Conservation (phyloP, 495 filamentous ascomycete species). For the Penicillium desertorum region DNA sequence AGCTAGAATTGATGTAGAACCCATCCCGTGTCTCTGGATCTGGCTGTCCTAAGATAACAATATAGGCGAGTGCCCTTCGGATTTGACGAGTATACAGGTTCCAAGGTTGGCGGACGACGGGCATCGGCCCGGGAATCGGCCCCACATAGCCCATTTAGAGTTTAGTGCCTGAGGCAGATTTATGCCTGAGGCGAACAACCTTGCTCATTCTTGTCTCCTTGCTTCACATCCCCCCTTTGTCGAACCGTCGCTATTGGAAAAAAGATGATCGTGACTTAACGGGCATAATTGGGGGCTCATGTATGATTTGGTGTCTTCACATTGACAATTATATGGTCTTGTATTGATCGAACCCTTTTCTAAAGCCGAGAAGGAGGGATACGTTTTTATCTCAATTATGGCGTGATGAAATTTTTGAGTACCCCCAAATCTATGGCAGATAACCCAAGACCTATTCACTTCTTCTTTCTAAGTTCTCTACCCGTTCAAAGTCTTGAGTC, state of each 20-base stretch:
- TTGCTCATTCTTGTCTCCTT: no score
- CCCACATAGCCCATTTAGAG: no score
- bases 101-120: no score
- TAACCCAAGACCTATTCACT: not conserved
- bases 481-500: not conserved
- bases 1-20: not conserved
- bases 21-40: not conserved
- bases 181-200: no score
- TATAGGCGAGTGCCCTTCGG: no score
- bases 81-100: no score
- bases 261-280: not conserved
- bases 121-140: no score
- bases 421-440: not conserved
- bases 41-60: no score
- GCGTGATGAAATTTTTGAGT: not conserved
- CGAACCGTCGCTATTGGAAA: not conserved
- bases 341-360: not conserved
- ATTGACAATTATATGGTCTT: not conserved
- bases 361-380: not conserved
- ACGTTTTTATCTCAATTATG: not conserved
- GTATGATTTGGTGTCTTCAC: not conserved
- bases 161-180: no score
- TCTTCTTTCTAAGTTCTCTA: not conserved
- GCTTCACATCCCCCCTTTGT: no score
- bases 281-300: not conserved